Base-by-base conservation (phyloP, 2,329 filamentous ascomycete species). In the Stylonectria norvegica region DNA sequence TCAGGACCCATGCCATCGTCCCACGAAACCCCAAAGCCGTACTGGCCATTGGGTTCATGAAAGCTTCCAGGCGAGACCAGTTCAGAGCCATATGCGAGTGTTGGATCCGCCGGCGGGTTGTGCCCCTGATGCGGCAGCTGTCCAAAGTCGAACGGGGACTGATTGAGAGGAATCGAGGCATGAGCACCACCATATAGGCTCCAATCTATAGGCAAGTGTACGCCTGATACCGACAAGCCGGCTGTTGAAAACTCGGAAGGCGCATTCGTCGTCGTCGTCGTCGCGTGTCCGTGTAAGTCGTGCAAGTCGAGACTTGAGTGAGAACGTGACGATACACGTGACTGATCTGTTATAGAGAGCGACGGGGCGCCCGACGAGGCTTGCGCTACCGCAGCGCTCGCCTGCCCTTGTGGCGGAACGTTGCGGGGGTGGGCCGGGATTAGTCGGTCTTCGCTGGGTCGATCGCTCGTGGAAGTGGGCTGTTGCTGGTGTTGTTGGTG, bases 401-500 rank as follows among this genome's bases (percentile, higher is more conserved):
- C n/a, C n/a, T n/a, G n/a, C n/a, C n/a, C n/a, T n/a, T n/a, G 33
- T 15, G 20, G 12, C 20, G 19, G 33, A 18, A 34, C 15, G 31
- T 18, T 34, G 39, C 42, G 49, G 27, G 27, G 27, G 15, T 19
- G 17, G 15, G 16, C 47, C 51, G 54, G 50, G 44, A 48, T 40
- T 51, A 42, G 54, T 43, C 52, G 54, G 14, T 46, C 41, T 42
- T 42, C 41, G 45, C 52, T 57, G 50, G 54, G 54, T 54, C 54
- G 54, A 57, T 56, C 54, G 42, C 45, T 43, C 38, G 50, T 39
- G 22, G 54, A 49, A 57, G 54, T 57, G 54, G 54, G 52, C 54
- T 57, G 54, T 57, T 57, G n/a, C n/a, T n/a, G n/a, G n/a, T n/a
- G n/a, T n/a, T n/a, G n/a, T n/a, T n/a, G n/a, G n/a, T n/a, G n/a